Percentiles rank a stretch among this genome's conserved stretches.
Conservation (phyloP, 306 rosid genomes). For the Crataegus laevigata region DNA sequence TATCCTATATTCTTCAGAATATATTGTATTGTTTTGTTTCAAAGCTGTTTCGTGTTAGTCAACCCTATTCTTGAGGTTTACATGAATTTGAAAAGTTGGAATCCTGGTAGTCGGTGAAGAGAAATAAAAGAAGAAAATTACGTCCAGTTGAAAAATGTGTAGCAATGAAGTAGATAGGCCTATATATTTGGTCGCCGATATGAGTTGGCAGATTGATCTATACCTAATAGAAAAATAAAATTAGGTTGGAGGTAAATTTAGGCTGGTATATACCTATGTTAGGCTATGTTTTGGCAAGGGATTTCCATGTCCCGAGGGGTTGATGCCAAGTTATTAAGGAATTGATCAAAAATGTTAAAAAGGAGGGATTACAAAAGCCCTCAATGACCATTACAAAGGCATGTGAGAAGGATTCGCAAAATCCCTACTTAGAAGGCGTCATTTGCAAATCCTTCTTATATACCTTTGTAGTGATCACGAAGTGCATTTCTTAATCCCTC, state of each 20-base stretch:
- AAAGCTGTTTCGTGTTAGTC: background rate
- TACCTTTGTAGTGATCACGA: too few species aligned
- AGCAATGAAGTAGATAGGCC: background rate
- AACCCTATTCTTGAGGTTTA: background rate
- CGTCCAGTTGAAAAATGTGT: background rate
- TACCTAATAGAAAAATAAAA: too few species aligned
- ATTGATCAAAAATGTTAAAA: too few species aligned
- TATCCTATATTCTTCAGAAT: background rate
- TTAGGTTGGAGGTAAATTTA: background rate
- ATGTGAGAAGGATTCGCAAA: too few species aligned
- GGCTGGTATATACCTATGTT: background rate
- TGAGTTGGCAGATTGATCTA: background rate
- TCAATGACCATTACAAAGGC: too few species aligned
- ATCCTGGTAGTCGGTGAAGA: background rate
- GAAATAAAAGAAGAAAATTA: background rate
- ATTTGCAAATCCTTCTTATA: too few species aligned
- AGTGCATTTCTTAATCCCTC: too few species aligned
- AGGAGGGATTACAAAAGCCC: too few species aligned
- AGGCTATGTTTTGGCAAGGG: too few species aligned
- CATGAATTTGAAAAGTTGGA: background rate
- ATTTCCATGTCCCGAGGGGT: too few species aligned
- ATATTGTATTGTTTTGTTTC: background rate
- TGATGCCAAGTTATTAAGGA: too few species aligned
- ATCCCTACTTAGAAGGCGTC: too few species aligned
- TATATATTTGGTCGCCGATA: background rate